A percentile compares a stretch with the other conserved stretches of the same genome.
These are phyloP conservation scores for Taphrina flavorubra DNA, from an alignment of 1,139 yeast species.

Conservation along the genomic window DNA sequence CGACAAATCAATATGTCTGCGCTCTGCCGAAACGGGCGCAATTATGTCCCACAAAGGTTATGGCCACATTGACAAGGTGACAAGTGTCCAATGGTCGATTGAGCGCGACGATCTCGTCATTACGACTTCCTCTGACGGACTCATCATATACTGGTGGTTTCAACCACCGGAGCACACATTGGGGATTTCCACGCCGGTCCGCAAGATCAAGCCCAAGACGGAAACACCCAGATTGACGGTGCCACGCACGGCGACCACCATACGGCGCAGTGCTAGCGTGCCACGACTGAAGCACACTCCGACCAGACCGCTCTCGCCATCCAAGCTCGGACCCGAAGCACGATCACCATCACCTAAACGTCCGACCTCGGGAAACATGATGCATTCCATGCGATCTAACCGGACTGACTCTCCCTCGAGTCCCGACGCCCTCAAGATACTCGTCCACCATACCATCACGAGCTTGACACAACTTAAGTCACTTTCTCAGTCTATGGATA, in stretches of 20 bases:
- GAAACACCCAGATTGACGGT: conserved; percentile 7
- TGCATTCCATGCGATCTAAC: neutral
- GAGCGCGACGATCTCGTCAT: conserved; percentile 6
- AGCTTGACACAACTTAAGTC: neutral
- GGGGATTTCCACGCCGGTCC: conserved; percentile 16
- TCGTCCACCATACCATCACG: neutral
- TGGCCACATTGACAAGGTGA: conserved; percentile 21
- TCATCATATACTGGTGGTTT: conserved; percentile 23
- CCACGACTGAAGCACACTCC: conserved; percentile 8
- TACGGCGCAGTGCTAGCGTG: conserved; percentile 9
- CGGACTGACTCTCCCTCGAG: neutral
- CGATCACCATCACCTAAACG: conserved; percentile 19
- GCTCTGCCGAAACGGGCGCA: conserved; percentile 19
- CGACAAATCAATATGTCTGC: conserved; percentile 22
- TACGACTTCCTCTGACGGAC: conserved; percentile 25
- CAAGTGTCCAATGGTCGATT: conserved; percentile 27
- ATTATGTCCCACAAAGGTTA: conserved; percentile 20
- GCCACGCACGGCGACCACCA: conserved; percentile 5
- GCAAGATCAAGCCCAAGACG: conserved; percentile 16
- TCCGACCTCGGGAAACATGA: conserved; percentile 6
- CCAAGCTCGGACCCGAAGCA: conserved; percentile 14
- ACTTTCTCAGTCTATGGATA: neutral
- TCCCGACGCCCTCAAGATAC: neutral
- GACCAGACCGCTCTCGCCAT: conserved; percentile 27
- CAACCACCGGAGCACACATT: neutral